These are phyloP conservation scores for Aethionema arabicum DNA, from an alignment of 345 rosid species.

Conservation along the genomic window DNA sequence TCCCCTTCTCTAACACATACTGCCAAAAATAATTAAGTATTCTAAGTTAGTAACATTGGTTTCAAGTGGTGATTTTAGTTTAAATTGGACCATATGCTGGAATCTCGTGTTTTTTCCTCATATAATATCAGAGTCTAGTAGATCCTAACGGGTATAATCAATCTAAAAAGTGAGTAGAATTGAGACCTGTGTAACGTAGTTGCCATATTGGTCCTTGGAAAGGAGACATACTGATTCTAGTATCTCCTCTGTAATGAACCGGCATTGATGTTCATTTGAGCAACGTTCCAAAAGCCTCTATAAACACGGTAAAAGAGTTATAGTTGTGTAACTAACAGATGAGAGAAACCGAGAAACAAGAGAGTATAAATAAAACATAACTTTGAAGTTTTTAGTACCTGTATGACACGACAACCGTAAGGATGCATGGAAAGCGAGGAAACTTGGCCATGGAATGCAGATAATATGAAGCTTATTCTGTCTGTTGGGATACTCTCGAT, in stretches of 20 bases:
- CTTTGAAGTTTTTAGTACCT: slow-evolving; percentile 41
- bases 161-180: too few relatives aligned
- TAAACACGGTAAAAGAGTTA: slow-evolving; percentile 19
- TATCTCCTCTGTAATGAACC: slow-evolving; percentile 60
- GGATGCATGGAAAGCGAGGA: slow-evolving; percentile 74
- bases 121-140: too few relatives aligned
- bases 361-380: neutral
- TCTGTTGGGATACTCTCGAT: slow-evolving; percentile 61
- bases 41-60: slow-evolving; percentile 1
- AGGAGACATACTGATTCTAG: slow-evolving; percentile 56
- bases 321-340: neutral
- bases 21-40: slow-evolving; percentile 28
- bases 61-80: neutral
- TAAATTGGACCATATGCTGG: neutral
- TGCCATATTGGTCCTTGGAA: slow-evolving; percentile 78
- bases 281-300: slow-evolving; percentile 76
- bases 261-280: slow-evolving; percentile 48
- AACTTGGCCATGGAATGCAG: slow-evolving; percentile 62
- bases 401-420: slow-evolving; percentile 83
- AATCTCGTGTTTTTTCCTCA: too few relatives aligned
- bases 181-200: slow-evolving; percentile 67
- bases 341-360: slow-evolving; percentile 19
- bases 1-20: slow-evolving; percentile 72
- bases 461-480: slow-evolving; percentile 56
- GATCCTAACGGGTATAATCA: too few relatives aligned